Evolutionary conservation across 129 eudicot species (phyloP).

Genomic region (Pittosporum tobira): DNA sequence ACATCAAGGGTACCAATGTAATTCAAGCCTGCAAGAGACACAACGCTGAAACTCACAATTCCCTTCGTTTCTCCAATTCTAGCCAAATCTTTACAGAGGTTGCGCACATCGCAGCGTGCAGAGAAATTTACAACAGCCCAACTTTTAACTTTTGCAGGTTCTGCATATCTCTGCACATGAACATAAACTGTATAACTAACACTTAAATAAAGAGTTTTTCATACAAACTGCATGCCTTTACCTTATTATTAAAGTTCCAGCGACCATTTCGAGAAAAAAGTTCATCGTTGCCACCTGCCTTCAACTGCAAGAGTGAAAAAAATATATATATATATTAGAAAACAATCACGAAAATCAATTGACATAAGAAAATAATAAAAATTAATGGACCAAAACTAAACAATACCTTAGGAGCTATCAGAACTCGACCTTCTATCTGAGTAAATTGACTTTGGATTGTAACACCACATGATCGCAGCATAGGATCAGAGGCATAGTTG

Average conservation of each 20-base stretch:
- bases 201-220: not conserved
- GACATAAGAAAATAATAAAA: too few relatives aligned
- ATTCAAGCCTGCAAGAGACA: not conserved
- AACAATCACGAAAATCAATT: too few relatives aligned
- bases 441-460: constrained; percentile 51
- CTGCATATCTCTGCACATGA: constrained; percentile 24
- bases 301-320: constrained; percentile 33
- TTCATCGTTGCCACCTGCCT: constrained; percentile 64
- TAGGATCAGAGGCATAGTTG: constrained; percentile 63
- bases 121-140: constrained; percentile 56
- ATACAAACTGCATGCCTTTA: not conserved
- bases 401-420: constrained; percentile 63
- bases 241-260: constrained; percentile 75
- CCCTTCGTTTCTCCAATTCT: constrained; percentile 39
- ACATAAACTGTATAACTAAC: not conserved
- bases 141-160: constrained; percentile 30
- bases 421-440: constrained; percentile 72
- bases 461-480: constrained; percentile 76
- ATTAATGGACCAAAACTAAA: not conserved
- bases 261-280: constrained; percentile 54
- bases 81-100: constrained; percentile 29
- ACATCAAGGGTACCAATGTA: not conserved
- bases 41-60: constrained; percentile 22
- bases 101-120: constrained; percentile 38
- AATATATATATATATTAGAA: not conserved